Evolutionary conservation across 257 asterid genomes (phyloP).

Genomic region (Echium plantagineum): DNA sequence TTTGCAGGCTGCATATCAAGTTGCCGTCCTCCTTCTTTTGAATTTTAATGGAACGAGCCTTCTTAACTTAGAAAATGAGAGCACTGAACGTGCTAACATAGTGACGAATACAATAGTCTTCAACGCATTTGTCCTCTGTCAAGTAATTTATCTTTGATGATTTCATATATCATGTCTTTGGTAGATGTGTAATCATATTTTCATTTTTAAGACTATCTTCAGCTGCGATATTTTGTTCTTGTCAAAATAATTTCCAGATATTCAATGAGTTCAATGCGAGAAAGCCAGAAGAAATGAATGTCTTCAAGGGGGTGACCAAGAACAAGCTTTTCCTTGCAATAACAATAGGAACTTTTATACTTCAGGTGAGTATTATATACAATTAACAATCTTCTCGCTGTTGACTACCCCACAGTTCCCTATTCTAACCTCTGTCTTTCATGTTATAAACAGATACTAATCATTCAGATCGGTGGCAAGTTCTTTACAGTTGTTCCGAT

Average conservation of each 20-base stretch:
- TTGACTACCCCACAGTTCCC: constrained; percentile 4
- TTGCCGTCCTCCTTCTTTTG: constrained; percentile 58
- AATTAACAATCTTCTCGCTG: neutral
- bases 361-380: constrained; percentile 27
- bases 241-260: constrained; percentile 29
- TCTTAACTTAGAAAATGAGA: constrained; percentile 41
- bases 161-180: neutral
- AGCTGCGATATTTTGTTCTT: neutral
- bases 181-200: neutral
- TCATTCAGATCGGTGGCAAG: constrained; percentile 71
- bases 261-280: constrained; percentile 37
- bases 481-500: constrained; percentile 54
- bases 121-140: constrained; percentile 82
- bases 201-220: constrained; percentile 3
- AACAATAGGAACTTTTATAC: neutral
- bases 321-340: neutral
- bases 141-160: constrained; percentile 40
- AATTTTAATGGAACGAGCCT: constrained; percentile 52
- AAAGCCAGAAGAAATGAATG: constrained; percentile 18
- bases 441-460: constrained; percentile 39
- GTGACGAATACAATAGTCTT: constrained; percentile 73
- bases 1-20: constrained; percentile 70
- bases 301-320: constrained; percentile 27
- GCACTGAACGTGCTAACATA: constrained; percentile 41
- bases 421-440: constrained; percentile 13